Conservation (phyloP, 768 basidiomycete genomes). For the Pleurotus salmoneostramineus region DNA sequence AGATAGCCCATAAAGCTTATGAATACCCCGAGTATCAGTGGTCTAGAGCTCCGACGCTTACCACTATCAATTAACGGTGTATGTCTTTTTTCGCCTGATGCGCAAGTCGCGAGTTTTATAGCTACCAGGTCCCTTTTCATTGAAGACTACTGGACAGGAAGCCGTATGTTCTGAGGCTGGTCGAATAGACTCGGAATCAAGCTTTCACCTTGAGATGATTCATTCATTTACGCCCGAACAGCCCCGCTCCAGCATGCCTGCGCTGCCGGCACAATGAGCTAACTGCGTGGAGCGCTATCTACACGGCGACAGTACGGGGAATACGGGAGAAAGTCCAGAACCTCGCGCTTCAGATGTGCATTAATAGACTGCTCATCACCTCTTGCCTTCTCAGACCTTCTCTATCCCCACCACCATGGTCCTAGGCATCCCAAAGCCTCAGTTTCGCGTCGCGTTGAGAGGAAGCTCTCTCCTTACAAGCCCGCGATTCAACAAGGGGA, state of each 20-base stretch:
- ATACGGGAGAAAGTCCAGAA: background rate
- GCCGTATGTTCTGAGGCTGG: too few species aligned
- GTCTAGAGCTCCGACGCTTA: too few species aligned
- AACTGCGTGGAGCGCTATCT: background rate
- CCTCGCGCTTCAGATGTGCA: background rate
- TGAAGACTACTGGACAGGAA: too few species aligned
- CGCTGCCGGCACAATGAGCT: background rate
- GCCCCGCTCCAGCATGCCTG: background rate
- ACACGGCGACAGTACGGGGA: background rate
- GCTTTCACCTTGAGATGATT: too few species aligned
- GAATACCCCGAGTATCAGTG: too few species aligned
- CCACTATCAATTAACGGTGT: too few species aligned
- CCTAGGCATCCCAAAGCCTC: slow-evolving; percentile 3
- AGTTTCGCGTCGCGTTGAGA: slow-evolving; percentile 46
- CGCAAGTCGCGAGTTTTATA: too few species aligned
- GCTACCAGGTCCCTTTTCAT: too few species aligned
- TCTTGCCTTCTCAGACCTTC: background rate
- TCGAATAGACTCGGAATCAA: too few species aligned
- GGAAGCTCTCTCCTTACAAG: slow-evolving; percentile 60
- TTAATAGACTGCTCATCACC: background rate
- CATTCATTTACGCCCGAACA: background rate
- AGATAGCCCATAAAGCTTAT: too few species aligned
- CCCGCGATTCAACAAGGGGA: slow-evolving; percentile 77
- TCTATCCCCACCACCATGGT: background rate
- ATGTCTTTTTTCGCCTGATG: too few species aligned